These are phyloP conservation scores for Cytospora schulzeri DNA, from an alignment of 2,329 filamentous ascomycete species.

Conservation along the genomic window DNA sequence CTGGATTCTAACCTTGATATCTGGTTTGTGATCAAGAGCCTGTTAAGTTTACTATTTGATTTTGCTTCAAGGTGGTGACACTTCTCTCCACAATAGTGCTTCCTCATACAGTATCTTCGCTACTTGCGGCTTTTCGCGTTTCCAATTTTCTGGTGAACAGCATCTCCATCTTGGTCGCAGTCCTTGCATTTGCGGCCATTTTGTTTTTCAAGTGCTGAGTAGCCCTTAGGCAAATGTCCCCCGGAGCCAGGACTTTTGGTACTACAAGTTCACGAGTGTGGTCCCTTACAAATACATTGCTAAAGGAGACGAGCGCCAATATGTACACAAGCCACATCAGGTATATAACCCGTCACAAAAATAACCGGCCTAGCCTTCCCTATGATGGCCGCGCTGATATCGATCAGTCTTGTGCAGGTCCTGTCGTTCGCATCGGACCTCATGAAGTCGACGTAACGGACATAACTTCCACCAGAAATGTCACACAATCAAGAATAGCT, in stretches of 20 bases:
- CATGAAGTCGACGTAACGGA: slow-evolving; percentile 34
- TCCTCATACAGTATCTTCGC: too few species aligned
- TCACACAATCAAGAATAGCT: slow-evolving; percentile 36
- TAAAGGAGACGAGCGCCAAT: slow-evolving; percentile 29
- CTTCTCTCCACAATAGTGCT: too few species aligned
- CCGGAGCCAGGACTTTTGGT: slow-evolving; percentile 35
- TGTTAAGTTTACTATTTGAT: too few species aligned
- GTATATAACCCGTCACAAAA: slow-evolving; percentile 32
- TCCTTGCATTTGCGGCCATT: slow-evolving; percentile 5
- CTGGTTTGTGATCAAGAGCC: too few species aligned
- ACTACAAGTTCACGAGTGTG: slow-evolving; percentile 31
- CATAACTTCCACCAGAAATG: too few species aligned
- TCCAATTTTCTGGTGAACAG: background rate
- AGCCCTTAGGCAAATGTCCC: slow-evolving; percentile 26
- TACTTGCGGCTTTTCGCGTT: too few species aligned
- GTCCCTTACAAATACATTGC: slow-evolving; percentile 26
- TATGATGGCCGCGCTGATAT: too few species aligned
- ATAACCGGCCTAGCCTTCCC: too few species aligned
- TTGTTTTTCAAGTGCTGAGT: slow-evolving; percentile 10
- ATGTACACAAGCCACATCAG: slow-evolving; percentile 32
- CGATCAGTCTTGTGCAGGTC: slow-evolving; percentile 20
- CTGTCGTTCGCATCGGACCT: slow-evolving; percentile 34
- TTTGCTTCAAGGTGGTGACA: too few species aligned
- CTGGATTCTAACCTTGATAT: too few species aligned
- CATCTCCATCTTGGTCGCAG: slow-evolving; percentile 1